Base-by-base conservation (phyloP, 371 early-diverging fungal genomes). In the Circinella minor region DNA sequence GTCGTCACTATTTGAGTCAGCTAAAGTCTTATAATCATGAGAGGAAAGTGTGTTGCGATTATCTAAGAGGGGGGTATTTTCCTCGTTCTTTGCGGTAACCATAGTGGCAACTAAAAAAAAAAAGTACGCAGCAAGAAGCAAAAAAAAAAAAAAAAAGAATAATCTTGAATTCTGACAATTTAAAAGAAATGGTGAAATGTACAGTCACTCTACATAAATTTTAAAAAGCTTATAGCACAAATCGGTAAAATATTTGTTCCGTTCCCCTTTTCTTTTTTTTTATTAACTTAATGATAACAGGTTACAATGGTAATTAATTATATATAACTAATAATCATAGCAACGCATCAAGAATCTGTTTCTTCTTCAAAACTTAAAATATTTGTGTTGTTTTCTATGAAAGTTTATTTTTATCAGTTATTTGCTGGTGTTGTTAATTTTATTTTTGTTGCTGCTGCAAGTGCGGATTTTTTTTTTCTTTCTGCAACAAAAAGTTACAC, bases 31-130 rank as follows among this genome's bases (percentile, higher is more conserved):
- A 49, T 66, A 66, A 20, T 39, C 47, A 15, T 36, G 64, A 51
- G 55, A 62, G 18, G 20, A 54, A 34, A 8, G 68, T 10, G 27
- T 63, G 55, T 43, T 48, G 18, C 27, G 54, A 37, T 54, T 48
- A 20, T 66, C 69, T 48, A 80, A 67, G 37, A 80, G 70, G 17
- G 80, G 80, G 18, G 77, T 74, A 9, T 75, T 68, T 71, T 80
- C 80, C 66, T 76, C 69, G 27, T 57, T 18, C 8, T 57, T 57
- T 34, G 27, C 57, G 7, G 68, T 55, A 34, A 47, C 68, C 20
- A 43, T 43, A 11, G 11, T 43, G 27, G 17, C 64, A 17, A 8
- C 18, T 20, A 51, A 51, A 15, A 51, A 5, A 51, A 51, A 51
- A 14, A n/a, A 51, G 15, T 11, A 43, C 43, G 15, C 51, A 51